Evolutionary conservation across 1,139 yeast species (phyloP), one percentile per base, ranked within the genome.

Genomic region (Tardiomyces blankii): DNA sequence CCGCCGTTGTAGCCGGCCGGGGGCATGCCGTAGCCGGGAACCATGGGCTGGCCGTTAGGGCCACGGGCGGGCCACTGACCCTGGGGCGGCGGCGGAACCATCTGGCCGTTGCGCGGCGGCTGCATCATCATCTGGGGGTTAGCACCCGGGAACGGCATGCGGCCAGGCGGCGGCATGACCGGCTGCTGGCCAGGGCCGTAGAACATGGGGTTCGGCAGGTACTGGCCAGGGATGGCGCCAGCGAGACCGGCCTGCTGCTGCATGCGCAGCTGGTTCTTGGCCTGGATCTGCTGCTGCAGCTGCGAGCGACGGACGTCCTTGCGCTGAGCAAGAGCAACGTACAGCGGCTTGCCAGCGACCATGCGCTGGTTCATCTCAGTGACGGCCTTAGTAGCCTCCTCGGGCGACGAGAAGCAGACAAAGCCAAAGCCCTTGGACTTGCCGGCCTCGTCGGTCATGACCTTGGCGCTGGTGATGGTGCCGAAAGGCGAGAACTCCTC

Each of bases 281-380:
- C 97, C 70, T 86, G 95, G 66, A 88, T 85, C 73, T 91, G 98
- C 75, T 93, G 97, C 69, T 88, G 93, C 67, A 93, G 78, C 75
- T 91, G 97, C 62, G 88, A 80, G 68, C 95, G 86, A 79, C 99
- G 88, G 53, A 87, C 95, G 64, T 91, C 98, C 75, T 88, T 89
- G 72, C 96, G 86, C 79, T 91, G 98, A 61, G 98, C 98, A 66
- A 93, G 82, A 54, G 97, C 96, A 70, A 91, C 99, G 68, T 91
- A 91, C 66, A 91, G 78, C 63, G 98, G 98, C 78, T 93, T 91
- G 67, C 93, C 89, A 61, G 80, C 81, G 61, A 91, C 79, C 85
- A 91, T 85, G 69, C 91, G 85, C 74, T 89, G 96, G 80, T 89
- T 88, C 96, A 91, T 89, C 75, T 91, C 98, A 61, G 93, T 79